Conservation (phyloP, 2,329 filamentous ascomycete genomes). For the Aspergillus tubingensis region DNA sequence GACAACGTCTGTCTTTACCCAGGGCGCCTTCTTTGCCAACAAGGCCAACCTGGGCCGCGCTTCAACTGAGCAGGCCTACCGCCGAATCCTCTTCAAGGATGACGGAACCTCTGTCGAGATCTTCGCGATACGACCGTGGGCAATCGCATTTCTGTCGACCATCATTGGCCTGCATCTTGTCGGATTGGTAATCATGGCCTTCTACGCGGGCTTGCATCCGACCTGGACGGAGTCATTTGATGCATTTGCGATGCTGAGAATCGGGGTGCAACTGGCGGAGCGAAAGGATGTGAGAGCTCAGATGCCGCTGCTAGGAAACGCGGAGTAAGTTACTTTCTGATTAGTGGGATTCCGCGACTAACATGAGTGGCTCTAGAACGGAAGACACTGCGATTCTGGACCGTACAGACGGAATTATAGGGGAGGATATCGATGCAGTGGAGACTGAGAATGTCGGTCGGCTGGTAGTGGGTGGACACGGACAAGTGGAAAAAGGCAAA, state of each 20-base stretch:
- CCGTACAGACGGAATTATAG: background rate
- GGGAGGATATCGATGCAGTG: background rate
- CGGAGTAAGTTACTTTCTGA: background rate
- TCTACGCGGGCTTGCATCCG: background rate
- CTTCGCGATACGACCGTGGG: background rate
- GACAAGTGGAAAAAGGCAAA: background rate
- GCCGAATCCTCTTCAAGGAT: background rate
- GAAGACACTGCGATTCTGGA: background rate
- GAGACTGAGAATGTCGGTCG: background rate
- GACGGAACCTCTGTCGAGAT: background rate
- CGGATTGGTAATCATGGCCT: background rate
- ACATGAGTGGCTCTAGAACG: background rate
- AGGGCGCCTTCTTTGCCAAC: background rate
- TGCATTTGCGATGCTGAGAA: background rate
- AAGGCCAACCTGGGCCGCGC: background rate
- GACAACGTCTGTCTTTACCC: background rate
- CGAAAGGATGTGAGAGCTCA: background rate
- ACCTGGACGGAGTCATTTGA: background rate
- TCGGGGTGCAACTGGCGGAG: background rate
- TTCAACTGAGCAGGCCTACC: background rate
- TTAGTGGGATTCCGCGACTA: background rate
- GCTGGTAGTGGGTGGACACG: background rate
- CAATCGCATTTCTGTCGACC: background rate
- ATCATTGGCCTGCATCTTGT: background rate
- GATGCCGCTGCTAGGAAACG: background rate